Percentiles rank a stretch among this genome's conserved stretches.
Evolutionary conservation across 2,329 filamentous ascomycete species (phyloP).

Genomic region (Fusarium clavum): DNA sequence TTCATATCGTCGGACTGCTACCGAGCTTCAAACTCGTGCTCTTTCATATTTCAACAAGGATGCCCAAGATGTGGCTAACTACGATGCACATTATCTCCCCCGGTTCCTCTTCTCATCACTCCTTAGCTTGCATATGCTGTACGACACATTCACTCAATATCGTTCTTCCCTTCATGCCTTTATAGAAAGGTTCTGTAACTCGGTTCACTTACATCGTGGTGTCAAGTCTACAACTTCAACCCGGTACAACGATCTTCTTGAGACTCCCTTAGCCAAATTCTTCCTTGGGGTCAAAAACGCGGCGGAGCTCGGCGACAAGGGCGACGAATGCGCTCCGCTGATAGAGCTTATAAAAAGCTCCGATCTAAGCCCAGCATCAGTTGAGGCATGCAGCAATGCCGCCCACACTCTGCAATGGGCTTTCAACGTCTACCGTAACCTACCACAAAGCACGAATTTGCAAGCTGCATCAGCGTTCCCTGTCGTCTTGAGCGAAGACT

Average conservation of each 20-base stretch:
- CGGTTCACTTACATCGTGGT: slow-evolving; percentile 57
- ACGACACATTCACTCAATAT: slow-evolving; percentile 58
- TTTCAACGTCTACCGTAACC: slow-evolving; percentile 48
- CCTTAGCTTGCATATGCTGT: slow-evolving; percentile 61
- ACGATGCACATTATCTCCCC: slow-evolving; percentile 50
- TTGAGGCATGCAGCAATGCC: slow-evolving; percentile 48
- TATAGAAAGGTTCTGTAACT: slow-evolving; percentile 56
- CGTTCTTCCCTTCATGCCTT: slow-evolving; percentile 54
- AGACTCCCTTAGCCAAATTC: slow-evolving; percentile 50
- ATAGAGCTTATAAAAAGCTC: slow-evolving; percentile 49
- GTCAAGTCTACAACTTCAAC: slow-evolving; percentile 53
- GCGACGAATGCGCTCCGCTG: slow-evolving; percentile 46
- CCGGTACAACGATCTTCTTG: slow-evolving; percentile 51
- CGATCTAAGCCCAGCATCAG: slow-evolving; percentile 45
- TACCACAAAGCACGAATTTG: slow-evolving; percentile 40
- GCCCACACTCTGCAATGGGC: slow-evolving; percentile 50
- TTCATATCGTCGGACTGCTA: slow-evolving; percentile 52
- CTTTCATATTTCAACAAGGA: slow-evolving; percentile 54
- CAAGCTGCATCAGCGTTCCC: slow-evolving; percentile 52
- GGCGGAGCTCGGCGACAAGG: slow-evolving; percentile 20
- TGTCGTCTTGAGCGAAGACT: slow-evolving; percentile 49
- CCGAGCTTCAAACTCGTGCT: slow-evolving; percentile 59
- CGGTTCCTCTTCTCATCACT: slow-evolving; percentile 59
- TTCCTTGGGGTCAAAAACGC: slow-evolving; percentile 39
- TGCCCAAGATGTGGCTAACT: slow-evolving; percentile 41